A percentile compares a stretch with the other conserved stretches of the same genome.
Conservation (phyloP, 176 grass and related monocot genomes). For the Raddia guianensis region DNA sequence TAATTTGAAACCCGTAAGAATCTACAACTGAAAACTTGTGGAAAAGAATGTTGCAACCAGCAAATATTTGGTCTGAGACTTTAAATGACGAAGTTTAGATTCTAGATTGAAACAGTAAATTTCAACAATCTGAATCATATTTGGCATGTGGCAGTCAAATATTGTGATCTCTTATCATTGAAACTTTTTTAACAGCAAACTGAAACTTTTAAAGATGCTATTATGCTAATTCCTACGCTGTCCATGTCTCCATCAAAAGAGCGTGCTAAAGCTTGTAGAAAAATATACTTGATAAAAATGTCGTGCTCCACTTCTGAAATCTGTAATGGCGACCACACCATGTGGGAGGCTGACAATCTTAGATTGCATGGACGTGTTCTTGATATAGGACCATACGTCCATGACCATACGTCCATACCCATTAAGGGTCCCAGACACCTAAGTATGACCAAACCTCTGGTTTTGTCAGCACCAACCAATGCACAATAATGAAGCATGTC, state of each 20-base stretch:
- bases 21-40: not conserved
- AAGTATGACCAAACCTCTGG: constrained; percentile 3
- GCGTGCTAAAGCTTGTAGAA: not conserved
- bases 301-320: not conserved
- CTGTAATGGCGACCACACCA: not conserved
- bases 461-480: not conserved
- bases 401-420: no score
- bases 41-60: not conserved
- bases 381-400: not conserved
- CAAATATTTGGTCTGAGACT: no score
- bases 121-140: not conserved
- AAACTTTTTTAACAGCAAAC: not conserved
- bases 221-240: not conserved
- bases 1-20: not conserved
- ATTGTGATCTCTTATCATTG: not conserved
- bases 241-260: not conserved
- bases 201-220: not conserved
- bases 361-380: not conserved
- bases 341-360: not conserved
- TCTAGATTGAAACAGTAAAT: no score
- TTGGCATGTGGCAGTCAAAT: not conserved
- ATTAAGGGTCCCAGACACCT: not conserved
- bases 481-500: not conserved
- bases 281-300: not conserved
- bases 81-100: no score